Percentiles rank a stretch among this genome's conserved stretches.
Conservation (phyloP, 2,329 filamentous ascomycete species). For the Tricladium varicosporioides region DNA sequence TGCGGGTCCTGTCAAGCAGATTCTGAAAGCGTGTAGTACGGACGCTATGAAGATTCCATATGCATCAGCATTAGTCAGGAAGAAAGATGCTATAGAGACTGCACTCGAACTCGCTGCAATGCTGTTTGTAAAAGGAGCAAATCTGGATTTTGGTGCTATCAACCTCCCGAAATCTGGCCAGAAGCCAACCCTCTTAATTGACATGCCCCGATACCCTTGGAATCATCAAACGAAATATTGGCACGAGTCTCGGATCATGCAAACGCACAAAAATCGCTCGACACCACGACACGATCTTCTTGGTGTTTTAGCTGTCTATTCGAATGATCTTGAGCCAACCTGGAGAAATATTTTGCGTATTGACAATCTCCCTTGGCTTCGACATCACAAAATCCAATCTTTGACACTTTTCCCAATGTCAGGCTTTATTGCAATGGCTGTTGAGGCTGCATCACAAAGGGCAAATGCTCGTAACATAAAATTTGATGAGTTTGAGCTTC, state of each 20-base stretch:
- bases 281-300: conserved; percentile 50
- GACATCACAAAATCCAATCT: conserved; percentile 39
- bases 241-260: conserved; percentile 41
- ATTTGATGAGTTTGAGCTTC: conserved; percentile 46
- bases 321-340: conserved; percentile 29
- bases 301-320: conserved; percentile 35
- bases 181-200: conserved; percentile 30
- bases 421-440: conserved; percentile 36
- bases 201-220: conserved; percentile 53
- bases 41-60: conserved; percentile 40
- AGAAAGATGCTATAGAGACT: conserved; percentile 48
- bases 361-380: conserved; percentile 41
- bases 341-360: conserved; percentile 38
- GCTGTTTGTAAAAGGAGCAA: conserved; percentile 44
- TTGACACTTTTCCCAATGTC: conserved; percentile 35
- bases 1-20: conserved; percentile 33
- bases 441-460: conserved; percentile 33
- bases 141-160: conserved; percentile 45
- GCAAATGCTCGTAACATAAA: conserved; percentile 28
- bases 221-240: conserved; percentile 52
- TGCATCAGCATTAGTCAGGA: conserved; percentile 46
- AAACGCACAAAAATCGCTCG: conserved; percentile 39
- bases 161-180: conserved; percentile 42
- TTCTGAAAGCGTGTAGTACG: conserved; percentile 42
- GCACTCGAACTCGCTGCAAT: conserved; percentile 44